Conservation (phyloP, 1,139 yeast species). For the Lizanozyma gosingica region DNA sequence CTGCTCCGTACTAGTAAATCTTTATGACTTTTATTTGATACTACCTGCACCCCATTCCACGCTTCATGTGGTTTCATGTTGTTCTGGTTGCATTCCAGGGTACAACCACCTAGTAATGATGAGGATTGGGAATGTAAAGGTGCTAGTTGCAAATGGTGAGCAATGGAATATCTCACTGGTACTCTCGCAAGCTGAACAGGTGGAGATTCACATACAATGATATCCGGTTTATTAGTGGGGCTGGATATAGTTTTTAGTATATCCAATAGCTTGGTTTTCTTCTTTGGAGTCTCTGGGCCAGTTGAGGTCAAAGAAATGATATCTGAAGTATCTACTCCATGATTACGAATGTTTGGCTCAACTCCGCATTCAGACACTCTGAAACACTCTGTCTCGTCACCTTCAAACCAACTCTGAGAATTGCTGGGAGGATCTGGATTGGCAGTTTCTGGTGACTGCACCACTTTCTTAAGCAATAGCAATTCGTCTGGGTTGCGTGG, state of each 20-base stretch:
- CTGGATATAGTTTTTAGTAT: not conserved
- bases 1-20: no score
- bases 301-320: not conserved
- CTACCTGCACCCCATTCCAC: no score
- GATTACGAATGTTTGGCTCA: not conserved
- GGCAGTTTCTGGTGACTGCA: not conserved
- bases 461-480: not conserved
- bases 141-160: no score
- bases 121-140: no score
- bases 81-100: no score
- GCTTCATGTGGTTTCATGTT: no score
- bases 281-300: not conserved
- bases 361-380: not conserved
- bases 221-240: not conserved
- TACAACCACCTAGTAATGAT: no score
- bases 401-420: no score
- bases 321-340: not conserved
- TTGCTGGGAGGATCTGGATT: not conserved
- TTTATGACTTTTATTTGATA: no score
- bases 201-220: no score
- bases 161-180: no score
- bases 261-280: not conserved
- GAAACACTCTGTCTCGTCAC: not conserved
- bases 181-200: no score
- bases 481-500: constrained; percentile 11